Percentiles rank a stretch among this genome's conserved stretches.
These are phyloP conservation scores for Phytophthora pinifolia DNA, from an alignment of 352 stramenopile genomes.

Conservation along the genomic window DNA sequence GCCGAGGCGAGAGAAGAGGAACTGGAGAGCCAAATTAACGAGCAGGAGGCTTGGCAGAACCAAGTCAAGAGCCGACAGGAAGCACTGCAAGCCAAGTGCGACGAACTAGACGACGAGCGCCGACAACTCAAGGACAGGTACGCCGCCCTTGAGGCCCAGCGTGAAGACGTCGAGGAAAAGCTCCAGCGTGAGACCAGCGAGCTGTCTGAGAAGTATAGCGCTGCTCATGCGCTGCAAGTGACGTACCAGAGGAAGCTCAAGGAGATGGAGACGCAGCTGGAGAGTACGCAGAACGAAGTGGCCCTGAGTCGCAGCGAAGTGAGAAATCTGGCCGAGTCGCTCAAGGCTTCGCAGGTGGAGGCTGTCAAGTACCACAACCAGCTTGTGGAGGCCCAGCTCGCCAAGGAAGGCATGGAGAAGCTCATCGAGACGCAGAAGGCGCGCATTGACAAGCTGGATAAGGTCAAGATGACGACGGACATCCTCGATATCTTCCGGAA, in stretches of 20 bases:
- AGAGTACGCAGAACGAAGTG: slow-evolving; percentile 56
- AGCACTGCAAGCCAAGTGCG: slow-evolving; percentile 33
- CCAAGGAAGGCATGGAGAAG: slow-evolving; percentile 47
- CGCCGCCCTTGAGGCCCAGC: slow-evolving; percentile 32
- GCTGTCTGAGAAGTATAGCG: slow-evolving; percentile 28
- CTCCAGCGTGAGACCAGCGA: too few relatives aligned
- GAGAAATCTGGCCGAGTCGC: slow-evolving; percentile 48
- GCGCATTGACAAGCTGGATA: slow-evolving; percentile 77
- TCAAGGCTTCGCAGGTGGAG: slow-evolving; percentile 61
- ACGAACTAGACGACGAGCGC: slow-evolving; percentile 33
- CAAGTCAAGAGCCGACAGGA: slow-evolving; percentile 31
- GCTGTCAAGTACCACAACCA: slow-evolving; percentile 53
- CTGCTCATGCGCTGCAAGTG: slow-evolving; percentile 27
- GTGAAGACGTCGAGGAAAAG: too few relatives aligned
- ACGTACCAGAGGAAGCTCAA: slow-evolving; percentile 27
- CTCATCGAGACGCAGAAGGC: slow-evolving; percentile 54
- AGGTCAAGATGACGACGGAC: slow-evolving; percentile 83
- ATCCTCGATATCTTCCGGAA: slow-evolving; percentile 70
- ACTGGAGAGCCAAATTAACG: slow-evolving; percentile 23
- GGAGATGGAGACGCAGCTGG: slow-evolving; percentile 42
- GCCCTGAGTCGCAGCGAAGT: slow-evolving; percentile 47
- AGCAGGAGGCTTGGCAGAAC: slow-evolving; percentile 28
- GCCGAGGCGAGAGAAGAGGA: slow-evolving; percentile 30
- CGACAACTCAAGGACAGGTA: slow-evolving; percentile 29
- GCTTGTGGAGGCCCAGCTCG: slow-evolving; percentile 37